These are phyloP conservation scores for Wickerhamomyces ciferrii DNA, from an alignment of 805 yeast genomes.

Conservation along the genomic window DNA sequence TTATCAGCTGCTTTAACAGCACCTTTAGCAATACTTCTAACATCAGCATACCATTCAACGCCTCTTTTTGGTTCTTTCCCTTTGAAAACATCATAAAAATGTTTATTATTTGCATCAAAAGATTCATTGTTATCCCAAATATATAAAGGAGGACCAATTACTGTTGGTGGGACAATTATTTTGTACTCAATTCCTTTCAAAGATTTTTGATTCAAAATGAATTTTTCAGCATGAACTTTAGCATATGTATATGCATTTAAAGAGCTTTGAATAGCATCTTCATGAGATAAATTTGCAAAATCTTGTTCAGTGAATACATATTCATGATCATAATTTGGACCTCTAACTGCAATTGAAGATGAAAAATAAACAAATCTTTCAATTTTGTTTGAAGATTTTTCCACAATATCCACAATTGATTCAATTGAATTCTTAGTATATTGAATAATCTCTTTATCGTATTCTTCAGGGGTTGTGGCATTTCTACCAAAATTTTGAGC, in stretches of 20 bases:
- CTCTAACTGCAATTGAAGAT: constrained; percentile 7
- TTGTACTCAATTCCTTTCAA: constrained; percentile 4
- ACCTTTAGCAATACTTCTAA: constrained; percentile 5
- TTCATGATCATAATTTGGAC: constrained; percentile 1
- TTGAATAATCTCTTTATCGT: constrained; percentile 2
- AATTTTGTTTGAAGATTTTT: constrained; percentile 1
- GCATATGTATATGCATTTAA: constrained; percentile 6
- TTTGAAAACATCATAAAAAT: not conserved
- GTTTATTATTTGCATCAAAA: constrained; percentile 1
- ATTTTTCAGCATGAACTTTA: constrained; percentile 4
- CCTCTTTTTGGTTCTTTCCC: constrained; percentile 1
- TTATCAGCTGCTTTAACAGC: constrained; percentile 5
- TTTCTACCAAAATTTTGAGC: constrained; percentile 5
- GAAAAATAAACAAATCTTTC: constrained; percentile 8
- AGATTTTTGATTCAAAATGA: not conserved
- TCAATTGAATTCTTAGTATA: constrained; percentile 3
- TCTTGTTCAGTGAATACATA: not conserved
- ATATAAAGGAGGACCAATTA: constrained; percentile 4
- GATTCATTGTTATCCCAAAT: not conserved
- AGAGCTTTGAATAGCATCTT: constrained; percentile 1
- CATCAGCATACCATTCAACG: constrained; percentile 9
- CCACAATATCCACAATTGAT: constrained; percentile 2
- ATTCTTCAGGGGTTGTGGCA: constrained; percentile 1
- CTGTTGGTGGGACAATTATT: constrained; percentile 8
- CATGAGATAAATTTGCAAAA: not conserved